These are phyloP conservation scores for Ophiostoma pallidulum DNA, from an alignment of 2,329 filamentous ascomycete genomes.

Conservation along the genomic window DNA sequence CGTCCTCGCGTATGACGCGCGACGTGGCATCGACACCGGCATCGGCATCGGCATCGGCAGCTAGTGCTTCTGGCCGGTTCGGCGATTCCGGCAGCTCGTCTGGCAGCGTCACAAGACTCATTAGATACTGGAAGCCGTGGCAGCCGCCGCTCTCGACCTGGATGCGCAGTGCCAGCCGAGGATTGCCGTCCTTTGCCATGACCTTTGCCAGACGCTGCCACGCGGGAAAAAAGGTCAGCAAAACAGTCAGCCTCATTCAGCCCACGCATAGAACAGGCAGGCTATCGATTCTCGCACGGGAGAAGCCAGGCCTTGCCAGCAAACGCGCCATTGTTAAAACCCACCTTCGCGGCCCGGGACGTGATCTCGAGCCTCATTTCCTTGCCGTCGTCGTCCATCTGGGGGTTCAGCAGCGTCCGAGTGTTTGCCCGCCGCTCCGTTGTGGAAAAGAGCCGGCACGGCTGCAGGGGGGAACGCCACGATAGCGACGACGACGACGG, in stretches of 20 bases:
- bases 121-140: conserved; percentile 95
- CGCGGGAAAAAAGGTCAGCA: too few species aligned
- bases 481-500: too few species aligned
- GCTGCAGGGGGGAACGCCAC: neutral
- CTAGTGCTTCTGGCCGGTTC: conserved; percentile 12
- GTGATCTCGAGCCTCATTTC: conserved; percentile 78
- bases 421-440: conserved; percentile 33
- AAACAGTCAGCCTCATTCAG: too few species aligned
- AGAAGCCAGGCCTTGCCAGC: too few species aligned
- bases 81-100: conserved; percentile 18
- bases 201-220: conserved; percentile 64
- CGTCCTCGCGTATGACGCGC: conserved; percentile 54
- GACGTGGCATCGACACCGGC: conserved; percentile 22
- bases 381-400: conserved; percentile 73
- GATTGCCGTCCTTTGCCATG: conserved; percentile 62
- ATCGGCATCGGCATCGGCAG: conserved; percentile 21
- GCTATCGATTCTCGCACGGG: too few species aligned
- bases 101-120: conserved; percentile 67
- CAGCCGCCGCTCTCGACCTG: conserved; percentile 90
- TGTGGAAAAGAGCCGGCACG: conserved; percentile 26
- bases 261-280: too few species aligned
- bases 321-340: too few species aligned
- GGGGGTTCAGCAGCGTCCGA: conserved; percentile 56
- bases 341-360: conserved; percentile 67
- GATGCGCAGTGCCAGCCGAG: conserved; percentile 77